Percentiles rank a stretch among this genome's conserved stretches.
These are phyloP conservation scores for Spergularia marina DNA, from an alignment of 148 eudicot genomes.

Conservation along the genomic window DNA sequence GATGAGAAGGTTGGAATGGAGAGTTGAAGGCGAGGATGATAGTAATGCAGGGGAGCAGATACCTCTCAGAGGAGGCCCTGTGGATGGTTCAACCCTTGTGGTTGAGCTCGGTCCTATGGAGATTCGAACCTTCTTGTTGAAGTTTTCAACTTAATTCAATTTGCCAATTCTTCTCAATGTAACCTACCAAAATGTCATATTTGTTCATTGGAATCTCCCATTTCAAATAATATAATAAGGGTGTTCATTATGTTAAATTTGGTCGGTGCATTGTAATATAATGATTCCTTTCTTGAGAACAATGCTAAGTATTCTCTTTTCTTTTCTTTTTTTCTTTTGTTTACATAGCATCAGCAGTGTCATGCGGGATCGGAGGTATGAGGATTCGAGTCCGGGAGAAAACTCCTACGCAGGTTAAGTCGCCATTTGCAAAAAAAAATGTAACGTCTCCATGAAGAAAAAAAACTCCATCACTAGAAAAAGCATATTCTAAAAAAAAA, in stretches of 20 bases:
- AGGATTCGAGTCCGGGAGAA: no score
- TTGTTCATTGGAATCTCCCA: no score
- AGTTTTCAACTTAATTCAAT: conserved; percentile 25
- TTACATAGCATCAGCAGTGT: background rate
- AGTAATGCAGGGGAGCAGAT: conserved; percentile 15
- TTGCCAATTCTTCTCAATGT: background rate
- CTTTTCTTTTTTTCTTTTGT: background rate
- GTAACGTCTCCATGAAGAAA: no score
- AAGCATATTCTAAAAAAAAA: no score
- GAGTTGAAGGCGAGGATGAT: conserved; percentile 48
- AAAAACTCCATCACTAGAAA: no score
- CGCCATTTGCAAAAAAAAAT: no score
- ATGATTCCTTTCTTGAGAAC: no score
- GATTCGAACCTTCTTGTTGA: conserved; percentile 71
- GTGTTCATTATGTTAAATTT: background rate
- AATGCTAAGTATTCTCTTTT: no score
- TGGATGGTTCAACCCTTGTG: conserved; percentile 45
- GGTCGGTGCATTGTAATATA: background rate
- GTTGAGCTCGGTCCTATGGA: conserved; percentile 97
- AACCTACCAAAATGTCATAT: background rate
- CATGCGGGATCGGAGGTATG: no score
- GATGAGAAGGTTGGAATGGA: conserved; percentile 64
- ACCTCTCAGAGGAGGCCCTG: conserved; percentile 59
- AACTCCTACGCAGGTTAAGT: no score
- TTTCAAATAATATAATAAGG: background rate